Conservation (phyloP, 495 filamentous ascomycete species). For the Baudoinia panamericana region DNA sequence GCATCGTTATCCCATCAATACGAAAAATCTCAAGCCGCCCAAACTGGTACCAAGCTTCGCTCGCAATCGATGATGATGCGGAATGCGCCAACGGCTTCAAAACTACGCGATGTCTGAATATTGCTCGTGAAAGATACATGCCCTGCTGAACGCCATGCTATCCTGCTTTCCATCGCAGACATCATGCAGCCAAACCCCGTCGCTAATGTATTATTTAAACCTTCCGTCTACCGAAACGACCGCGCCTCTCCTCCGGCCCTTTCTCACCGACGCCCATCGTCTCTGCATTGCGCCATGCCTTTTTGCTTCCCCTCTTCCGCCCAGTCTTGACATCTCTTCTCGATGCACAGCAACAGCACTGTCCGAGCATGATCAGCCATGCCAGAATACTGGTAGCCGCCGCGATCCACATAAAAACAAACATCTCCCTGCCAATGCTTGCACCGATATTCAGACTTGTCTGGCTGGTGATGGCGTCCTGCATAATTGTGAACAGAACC, state of each 20-base stretch:
- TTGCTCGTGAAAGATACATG: too few species aligned
- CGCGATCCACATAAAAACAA: constrained; percentile 78
- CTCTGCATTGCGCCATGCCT: constrained; percentile 9
- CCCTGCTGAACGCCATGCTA: too few species aligned
- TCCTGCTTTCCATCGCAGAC: too few species aligned
- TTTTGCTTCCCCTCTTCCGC: constrained; percentile 32
- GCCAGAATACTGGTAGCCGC: constrained; percentile 50
- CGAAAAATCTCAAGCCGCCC: too few species aligned
- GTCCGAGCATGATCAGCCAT: constrained; percentile 55
- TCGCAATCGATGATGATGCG: background rate
- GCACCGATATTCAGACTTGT: constrained; percentile 62
- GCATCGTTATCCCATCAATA: too few species aligned
- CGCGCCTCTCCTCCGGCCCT: background rate
- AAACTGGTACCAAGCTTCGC: too few species aligned
- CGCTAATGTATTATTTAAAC: too few species aligned
- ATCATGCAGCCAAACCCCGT: too few species aligned
- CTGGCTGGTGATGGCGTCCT: constrained; percentile 49
- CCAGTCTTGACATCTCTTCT: constrained; percentile 46
- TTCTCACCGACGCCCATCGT: constrained; percentile 1
- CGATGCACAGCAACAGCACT: constrained; percentile 61
- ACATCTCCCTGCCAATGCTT: constrained; percentile 57
- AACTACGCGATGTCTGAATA: background rate
- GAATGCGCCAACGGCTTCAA: constrained; percentile 7
- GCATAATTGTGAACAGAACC: constrained; percentile 67
- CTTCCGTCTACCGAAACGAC: background rate